These are phyloP conservation scores for Peterozyma xylosa DNA, from an alignment of 805 yeast species.

Conservation along the genomic window DNA sequence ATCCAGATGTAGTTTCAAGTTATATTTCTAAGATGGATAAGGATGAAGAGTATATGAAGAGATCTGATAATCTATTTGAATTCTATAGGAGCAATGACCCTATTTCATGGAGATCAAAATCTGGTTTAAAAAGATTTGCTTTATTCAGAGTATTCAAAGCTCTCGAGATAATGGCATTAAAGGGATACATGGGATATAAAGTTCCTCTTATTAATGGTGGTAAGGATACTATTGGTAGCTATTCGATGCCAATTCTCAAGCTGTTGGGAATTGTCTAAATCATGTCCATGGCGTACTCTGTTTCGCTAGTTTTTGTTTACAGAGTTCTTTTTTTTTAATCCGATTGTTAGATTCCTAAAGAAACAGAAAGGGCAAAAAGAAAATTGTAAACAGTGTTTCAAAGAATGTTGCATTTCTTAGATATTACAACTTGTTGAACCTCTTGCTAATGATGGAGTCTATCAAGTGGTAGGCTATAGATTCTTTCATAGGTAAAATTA, in stretches of 20 bases:
- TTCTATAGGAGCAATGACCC: conserved; percentile 5
- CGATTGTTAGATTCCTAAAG: too few species aligned
- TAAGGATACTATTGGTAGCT: conserved; percentile 2
- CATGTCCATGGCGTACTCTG: not conserved
- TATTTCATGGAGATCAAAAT: conserved; percentile 1
- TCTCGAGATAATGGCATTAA: conserved; percentile 1
- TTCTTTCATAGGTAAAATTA: conserved; percentile 33
- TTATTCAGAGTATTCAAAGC: conserved; percentile 2
- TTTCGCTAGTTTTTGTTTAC: not conserved
- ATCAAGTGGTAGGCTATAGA: conserved; percentile 38
- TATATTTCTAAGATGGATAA: not conserved
- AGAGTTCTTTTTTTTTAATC: too few species aligned
- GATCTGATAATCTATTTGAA: conserved; percentile 1
- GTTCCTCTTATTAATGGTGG: conserved; percentile 6
- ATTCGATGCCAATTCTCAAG: not conserved
- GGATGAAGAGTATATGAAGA: not conserved
- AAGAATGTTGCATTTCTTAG: too few species aligned
- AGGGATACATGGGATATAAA: conserved; percentile 2
- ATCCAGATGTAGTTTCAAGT: conserved; percentile 1
- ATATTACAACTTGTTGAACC: not conserved
- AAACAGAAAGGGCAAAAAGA: too few species aligned
- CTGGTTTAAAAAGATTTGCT: conserved; percentile 5
- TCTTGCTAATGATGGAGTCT: conserved; percentile 21
- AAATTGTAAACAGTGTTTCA: too few species aligned
- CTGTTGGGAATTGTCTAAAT: conserved; percentile 4